A percentile compares a stretch with the other conserved stretches of the same genome.
Conservation (phyloP, 306 rosid species). For the Inga oerstediana region DNA sequence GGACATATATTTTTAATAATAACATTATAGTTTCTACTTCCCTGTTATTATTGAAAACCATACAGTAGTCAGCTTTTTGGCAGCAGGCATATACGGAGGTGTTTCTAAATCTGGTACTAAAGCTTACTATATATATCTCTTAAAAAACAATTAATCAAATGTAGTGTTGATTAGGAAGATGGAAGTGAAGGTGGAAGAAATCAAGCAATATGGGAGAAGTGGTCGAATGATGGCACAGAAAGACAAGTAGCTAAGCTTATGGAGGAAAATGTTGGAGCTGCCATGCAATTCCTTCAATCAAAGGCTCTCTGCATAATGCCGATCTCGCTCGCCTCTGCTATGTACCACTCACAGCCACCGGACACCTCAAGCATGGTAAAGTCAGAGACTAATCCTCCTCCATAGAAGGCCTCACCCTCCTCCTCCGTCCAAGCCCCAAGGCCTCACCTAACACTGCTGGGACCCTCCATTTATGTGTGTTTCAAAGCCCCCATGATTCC, state of each 20-base stretch:
- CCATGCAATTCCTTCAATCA: conserved; percentile 95
- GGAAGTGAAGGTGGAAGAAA: conserved; percentile 82
- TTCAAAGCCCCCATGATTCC: conserved; percentile 50
- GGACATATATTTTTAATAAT: background rate
- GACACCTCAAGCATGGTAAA: conserved; percentile 74
- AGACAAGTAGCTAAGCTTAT: conserved; percentile 87
- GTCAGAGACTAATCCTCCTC: conserved; percentile 82
- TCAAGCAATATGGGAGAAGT: conserved; percentile 94
- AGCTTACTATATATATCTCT: background rate
- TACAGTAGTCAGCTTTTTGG: background rate
- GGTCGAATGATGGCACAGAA: conserved; percentile 93
- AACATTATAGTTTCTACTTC: background rate
- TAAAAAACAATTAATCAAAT: conserved; percentile 5
- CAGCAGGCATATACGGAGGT: background rate
- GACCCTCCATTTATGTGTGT: conserved; percentile 46
- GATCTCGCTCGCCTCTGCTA: conserved; percentile 87
- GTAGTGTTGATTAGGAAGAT: conserved; percentile 63
- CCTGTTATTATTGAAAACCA: background rate
- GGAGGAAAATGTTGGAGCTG: conserved; percentile 95
- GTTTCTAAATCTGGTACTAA: background rate
- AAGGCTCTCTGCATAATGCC: conserved; percentile 98
- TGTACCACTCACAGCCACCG: conserved; percentile 83
- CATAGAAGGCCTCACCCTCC: conserved; percentile 50
- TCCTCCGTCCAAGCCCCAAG: conserved; percentile 37
- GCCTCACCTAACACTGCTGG: conserved; percentile 44